These are phyloP conservation scores for Trichophyton simii DNA, from an alignment of 2,329 filamentous ascomycete species.

Conservation along the genomic window DNA sequence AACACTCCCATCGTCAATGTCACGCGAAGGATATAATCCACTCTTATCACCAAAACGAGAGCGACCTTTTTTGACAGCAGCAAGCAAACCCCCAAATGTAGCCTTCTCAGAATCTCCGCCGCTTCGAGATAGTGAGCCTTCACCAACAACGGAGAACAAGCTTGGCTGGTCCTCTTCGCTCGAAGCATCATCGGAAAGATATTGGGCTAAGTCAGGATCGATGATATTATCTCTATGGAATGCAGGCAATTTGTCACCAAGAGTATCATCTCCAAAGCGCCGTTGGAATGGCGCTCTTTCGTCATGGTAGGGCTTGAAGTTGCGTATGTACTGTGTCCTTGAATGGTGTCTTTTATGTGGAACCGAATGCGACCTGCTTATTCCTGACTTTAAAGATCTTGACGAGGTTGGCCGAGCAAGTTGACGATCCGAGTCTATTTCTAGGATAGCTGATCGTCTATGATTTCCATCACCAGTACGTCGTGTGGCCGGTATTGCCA, in stretches of 20 bases:
- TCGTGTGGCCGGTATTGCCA: constrained; percentile 53
- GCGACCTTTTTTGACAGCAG: constrained; percentile 62
- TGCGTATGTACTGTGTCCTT: constrained; percentile 68
- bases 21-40: constrained; percentile 56
- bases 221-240: constrained; percentile 99
- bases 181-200: constrained; percentile 87
- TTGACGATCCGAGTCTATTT: constrained; percentile 70
- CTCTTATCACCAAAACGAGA: constrained; percentile 62
- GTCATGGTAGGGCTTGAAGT: constrained; percentile 58
- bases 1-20: constrained; percentile 53
- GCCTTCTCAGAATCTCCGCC: constrained; percentile 59
- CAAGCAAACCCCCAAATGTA: constrained; percentile 59
- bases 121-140: constrained; percentile 50
- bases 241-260: constrained; percentile 62
- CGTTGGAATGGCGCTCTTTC: constrained; percentile 81
- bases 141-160: constrained; percentile 62
- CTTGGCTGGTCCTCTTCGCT: constrained; percentile 87
- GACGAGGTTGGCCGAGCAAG: constrained; percentile 86
- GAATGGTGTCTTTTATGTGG: constrained; percentile 76
- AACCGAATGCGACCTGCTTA: constrained; percentile 63
- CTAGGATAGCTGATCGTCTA: constrained; percentile 73
- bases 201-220: constrained; percentile 86
- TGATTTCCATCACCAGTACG: constrained; percentile 63
- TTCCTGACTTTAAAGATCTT: constrained; percentile 66
- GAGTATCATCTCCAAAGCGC: constrained; percentile 54